These are phyloP conservation scores for Persicaria maculosa DNA, from an alignment of 148 eudicot genomes.

Conservation along the genomic window DNA sequence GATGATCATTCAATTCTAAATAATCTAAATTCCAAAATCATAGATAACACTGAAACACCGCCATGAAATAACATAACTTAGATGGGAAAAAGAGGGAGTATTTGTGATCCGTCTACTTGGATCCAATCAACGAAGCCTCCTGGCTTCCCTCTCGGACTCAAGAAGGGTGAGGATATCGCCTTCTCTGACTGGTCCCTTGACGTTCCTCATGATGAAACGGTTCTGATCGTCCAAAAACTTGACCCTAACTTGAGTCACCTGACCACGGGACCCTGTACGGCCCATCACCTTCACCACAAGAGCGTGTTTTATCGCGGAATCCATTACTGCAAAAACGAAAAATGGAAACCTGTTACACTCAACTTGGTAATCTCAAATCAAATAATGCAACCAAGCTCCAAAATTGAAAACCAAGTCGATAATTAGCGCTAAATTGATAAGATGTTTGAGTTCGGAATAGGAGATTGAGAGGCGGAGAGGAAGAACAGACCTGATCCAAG, in stretches of 20 bases:
- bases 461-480: background rate
- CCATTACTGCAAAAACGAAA: conserved; percentile 15
- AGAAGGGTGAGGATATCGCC: conserved; percentile 32
- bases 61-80: background rate
- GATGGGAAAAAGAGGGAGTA: background rate
- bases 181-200: conserved; percentile 36
- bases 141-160: conserved; percentile 19
- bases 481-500: background rate
- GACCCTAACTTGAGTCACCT: conserved; percentile 35
- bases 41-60: background rate
- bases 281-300: conserved; percentile 32
- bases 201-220: conserved; percentile 37
- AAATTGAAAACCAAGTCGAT: background rate
- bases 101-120: background rate
- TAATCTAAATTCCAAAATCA: background rate
- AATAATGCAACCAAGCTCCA: background rate
- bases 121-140: conserved; percentile 15
- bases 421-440: background rate
- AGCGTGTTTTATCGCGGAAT: conserved; percentile 28
- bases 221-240: conserved; percentile 31
- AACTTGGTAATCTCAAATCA: background rate
- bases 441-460: background rate
- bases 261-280: conserved; percentile 34
- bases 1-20: background rate
- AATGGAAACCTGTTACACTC: background rate